phyloP scores from a whole-genome alignment of 176 grass and related monocot genomes.

The Poa pratensis region DNA sequence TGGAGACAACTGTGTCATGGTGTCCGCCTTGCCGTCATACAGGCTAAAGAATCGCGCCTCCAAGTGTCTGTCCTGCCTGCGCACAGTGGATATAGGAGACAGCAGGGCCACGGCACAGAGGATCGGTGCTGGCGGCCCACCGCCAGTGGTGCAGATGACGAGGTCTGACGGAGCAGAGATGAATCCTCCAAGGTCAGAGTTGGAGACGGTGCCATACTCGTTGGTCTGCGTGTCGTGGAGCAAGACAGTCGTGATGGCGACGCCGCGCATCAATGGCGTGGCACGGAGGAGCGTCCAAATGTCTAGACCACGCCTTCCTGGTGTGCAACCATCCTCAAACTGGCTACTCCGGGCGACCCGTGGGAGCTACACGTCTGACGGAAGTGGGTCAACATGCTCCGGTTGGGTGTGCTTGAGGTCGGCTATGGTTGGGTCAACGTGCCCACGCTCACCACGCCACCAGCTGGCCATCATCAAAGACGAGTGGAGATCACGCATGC shows the following conservation, averaged over 20 bases:
- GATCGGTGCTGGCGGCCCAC: neutral
- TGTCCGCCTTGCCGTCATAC: too few species aligned
- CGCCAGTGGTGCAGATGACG: neutral
- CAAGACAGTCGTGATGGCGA: neutral
- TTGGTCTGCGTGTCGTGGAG: neutral
- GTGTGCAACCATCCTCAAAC: neutral
- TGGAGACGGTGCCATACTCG: neutral
- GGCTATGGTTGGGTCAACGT: neutral
- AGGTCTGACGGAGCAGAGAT: neutral
- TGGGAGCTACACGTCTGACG: neutral
- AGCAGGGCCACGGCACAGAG: neutral
- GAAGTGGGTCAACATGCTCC: neutral
- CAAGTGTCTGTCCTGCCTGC: neutral
- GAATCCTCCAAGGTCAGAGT: neutral
- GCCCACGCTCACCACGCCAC: neutral
- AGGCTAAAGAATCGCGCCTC: neutral
- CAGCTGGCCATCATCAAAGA: neutral
- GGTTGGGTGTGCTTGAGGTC: neutral
- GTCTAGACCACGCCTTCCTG: neutral
- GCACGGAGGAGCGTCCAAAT: neutral
- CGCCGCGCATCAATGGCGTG: neutral
- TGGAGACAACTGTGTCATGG: neutral
- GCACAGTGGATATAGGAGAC: neutral
- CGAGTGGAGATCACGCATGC: neutral
- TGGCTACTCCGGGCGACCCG: neutral